Percentiles rank a stretch among this genome's conserved stretches.
Evolutionary conservation across 164 flowering plant genomes (phyloP).

Genomic region (Tinospora cordifolia): DNA sequence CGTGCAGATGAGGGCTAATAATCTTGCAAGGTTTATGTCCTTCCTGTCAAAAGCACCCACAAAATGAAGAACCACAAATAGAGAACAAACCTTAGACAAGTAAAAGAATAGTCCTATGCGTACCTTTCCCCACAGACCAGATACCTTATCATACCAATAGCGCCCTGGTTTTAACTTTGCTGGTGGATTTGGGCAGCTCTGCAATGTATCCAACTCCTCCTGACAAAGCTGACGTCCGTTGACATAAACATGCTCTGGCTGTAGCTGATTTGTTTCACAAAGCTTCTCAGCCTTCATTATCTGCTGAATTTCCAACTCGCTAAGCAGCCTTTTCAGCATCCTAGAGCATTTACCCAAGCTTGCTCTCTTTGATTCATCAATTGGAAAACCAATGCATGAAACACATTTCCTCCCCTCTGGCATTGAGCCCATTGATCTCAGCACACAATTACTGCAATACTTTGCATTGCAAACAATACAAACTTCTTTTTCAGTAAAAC

Average conservation of each 20-base stretch:
- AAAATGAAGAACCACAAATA: constrained; percentile 15
- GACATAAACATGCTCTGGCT: constrained; percentile 65
- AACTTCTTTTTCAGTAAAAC: constrained; percentile 88
- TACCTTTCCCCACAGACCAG: constrained; percentile 99
- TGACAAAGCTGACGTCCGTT: constrained; percentile 71
- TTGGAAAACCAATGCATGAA: constrained; percentile 72
- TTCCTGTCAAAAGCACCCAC: constrained; percentile 49
- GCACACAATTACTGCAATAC: constrained; percentile 84
- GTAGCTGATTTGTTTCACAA: constrained; percentile 84
- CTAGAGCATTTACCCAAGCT: constrained; percentile 85
- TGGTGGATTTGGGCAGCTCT: constrained; percentile 80
- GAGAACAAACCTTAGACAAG: constrained; percentile 4
- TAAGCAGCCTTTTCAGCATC: constrained; percentile 71
- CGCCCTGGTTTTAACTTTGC: constrained; percentile 84
- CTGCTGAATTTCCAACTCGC: constrained; percentile 62
- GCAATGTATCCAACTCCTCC: constrained; percentile 67
- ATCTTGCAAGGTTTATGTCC: constrained; percentile 79
- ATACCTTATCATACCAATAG: constrained; percentile 98
- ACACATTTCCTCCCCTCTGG: constrained; percentile 99
- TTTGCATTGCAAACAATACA: constrained; percentile 95
- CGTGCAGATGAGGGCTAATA: constrained; percentile 75
- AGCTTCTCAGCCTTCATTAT: constrained; percentile 82
- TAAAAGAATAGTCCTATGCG: constrained; percentile 11
- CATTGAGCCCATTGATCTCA: constrained; percentile 99
- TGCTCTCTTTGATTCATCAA: constrained; percentile 67